phyloP scores from a whole-genome alignment of 2,329 filamentous ascomycete species.

The Botrytis elliptica region DNA sequence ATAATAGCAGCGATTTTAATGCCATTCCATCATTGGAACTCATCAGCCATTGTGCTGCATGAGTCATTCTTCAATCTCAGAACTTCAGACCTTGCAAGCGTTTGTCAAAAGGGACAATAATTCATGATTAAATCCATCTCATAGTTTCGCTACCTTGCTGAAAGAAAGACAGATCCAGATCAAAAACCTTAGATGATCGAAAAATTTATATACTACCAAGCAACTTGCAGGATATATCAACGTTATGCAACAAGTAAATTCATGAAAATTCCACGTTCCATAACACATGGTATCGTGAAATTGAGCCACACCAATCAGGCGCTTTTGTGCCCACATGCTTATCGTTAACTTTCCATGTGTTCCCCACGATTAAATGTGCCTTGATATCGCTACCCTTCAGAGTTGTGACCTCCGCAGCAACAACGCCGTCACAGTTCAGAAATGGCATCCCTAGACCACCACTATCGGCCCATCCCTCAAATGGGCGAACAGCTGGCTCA shows the following conservation, averaged over 20 bases:
- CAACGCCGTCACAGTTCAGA: conserved; percentile 12
- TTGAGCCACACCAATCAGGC: neutral
- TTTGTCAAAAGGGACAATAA: neutral
- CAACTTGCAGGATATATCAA: neutral
- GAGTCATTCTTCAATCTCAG: neutral
- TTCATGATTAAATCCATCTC: neutral
- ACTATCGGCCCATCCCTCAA: conserved; percentile 10
- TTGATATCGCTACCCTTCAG: conserved; percentile 9
- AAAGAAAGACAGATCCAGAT: neutral
- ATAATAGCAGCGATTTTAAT: neutral
- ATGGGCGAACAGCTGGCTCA: neutral
- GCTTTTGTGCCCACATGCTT: neutral
- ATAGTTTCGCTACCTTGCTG: neutral
- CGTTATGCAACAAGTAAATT: neutral
- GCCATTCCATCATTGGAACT: neutral
- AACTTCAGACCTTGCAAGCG: neutral
- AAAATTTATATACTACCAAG: neutral
- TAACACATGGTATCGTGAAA: neutral
- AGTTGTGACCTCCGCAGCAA: neutral
- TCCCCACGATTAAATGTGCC: neutral
- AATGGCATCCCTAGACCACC: conserved; percentile 10
- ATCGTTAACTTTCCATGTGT: conserved; percentile 5
- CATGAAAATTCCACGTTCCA: conserved; percentile 16
- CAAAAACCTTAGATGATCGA: fast-evolving
- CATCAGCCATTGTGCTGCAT: neutral